Base-by-base conservation (phyloP, 768 basidiomycete genomes). In the Coprinopsis cinerea region DNA sequence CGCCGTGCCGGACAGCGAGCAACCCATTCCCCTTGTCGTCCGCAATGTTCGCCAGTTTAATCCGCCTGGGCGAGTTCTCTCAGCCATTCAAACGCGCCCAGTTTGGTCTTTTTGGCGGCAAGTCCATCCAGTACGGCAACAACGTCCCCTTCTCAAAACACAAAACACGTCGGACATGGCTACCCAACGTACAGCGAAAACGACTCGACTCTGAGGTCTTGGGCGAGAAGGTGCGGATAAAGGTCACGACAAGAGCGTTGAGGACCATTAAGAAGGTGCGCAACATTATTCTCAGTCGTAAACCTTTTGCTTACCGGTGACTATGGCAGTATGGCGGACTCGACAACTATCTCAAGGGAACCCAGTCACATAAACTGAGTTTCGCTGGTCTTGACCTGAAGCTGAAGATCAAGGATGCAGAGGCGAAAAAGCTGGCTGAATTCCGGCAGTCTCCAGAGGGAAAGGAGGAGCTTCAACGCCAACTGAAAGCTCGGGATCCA, bases 141-240 rank as follows among this genome's bases (percentile, higher is more conserved):
- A 92, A 85, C 61, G 89, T 93, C 42, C 90, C 92, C 0, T 85
- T 90, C 65, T 92, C 91, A 20, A 84, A 85, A 62, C 78, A 85
- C 63, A 93, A 92, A 71, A 92, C 92, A 22, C 83, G 87, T 44
- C 75, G 92, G 34, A 78, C 85, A 37, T 94, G 92, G 92, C 72
- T 91, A 10, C 92, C 92, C 28, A 94, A 94, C 66, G 76, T 92
- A 20, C 90, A 92, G 56, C 70, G 71, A 44, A 92, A 92, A 65
- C 78, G 82, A 1, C 57, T 92, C 39, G 76, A 70, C 55, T 91
- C 87, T 11, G 83, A 86, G 13, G 66, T 79, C 6, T 65, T 92
- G 28, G 79, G 75, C 25, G 64, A 74, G 44, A 69, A 69, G 37
- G 59, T 94, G 3, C 71, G 73, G 44, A 67, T 92, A 23, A 88